Evolutionary conservation across 169 alveolate species (phyloP).

Genomic region (Miamiensis avidus): DNA sequence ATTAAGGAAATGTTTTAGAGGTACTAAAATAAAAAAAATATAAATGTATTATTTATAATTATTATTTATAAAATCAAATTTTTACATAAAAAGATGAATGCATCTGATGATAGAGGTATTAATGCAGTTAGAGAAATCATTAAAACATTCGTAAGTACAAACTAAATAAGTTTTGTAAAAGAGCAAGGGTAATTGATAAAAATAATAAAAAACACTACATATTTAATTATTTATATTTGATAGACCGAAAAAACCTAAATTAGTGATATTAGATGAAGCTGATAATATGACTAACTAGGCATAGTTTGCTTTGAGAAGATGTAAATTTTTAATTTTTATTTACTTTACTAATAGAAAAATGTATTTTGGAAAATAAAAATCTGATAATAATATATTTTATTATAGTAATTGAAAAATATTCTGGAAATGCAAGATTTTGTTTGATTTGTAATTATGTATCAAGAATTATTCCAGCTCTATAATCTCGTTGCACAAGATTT

Average conservation of each 20-base stretch:
- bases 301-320: constrained; percentile 97
- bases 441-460: constrained; percentile 97
- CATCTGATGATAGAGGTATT: constrained; percentile 99
- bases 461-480: constrained; percentile 96
- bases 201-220: too few relatives aligned
- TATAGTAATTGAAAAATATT: constrained; percentile 94
- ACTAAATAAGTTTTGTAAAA: constrained; percentile 48
- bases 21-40: not conserved
- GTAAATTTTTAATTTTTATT: constrained; percentile 23
- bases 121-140: constrained; percentile 96
- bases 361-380: not conserved
- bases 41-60: not conserved
- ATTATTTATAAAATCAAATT: not conserved
- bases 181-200: constrained; percentile 23
- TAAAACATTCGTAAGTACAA: constrained; percentile 92
- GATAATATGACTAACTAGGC: constrained; percentile 98
- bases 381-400: not conserved
- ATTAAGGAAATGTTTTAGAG: constrained; percentile 71
- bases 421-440: constrained; percentile 96
- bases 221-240: not conserved
- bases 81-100: constrained; percentile 86
- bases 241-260: constrained; percentile 75
- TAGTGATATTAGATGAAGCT: constrained; percentile 97
- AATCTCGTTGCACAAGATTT: constrained; percentile 97
- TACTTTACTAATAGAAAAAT: constrained; percentile 13